Base-by-base conservation (phyloP, 2,329 filamentous ascomycete species). In the Thelonectria olida region DNA sequence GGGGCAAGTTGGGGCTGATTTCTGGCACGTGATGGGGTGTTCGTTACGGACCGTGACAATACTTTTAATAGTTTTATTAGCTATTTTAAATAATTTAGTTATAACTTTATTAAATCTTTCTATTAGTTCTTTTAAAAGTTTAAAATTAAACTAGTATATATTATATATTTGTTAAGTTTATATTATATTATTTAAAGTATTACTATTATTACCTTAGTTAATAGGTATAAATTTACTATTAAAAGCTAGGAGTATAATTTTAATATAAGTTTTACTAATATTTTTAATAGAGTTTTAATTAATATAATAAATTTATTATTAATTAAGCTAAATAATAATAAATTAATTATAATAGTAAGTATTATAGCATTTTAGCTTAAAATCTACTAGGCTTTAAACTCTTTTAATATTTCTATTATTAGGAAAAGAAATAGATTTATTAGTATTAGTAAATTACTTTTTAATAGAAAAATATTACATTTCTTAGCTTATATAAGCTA, bases 361-460 rank as follows among this genome's bases (percentile, higher is more conserved):
- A 10, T 22, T 27, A 22, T 20, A 4, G 5, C 12, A 7, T 7
- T 4, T 3, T 45, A 22, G 42, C 9, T 15, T 13, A 10, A 45
- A 3, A 10, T 45, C 8, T 45, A 45, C 13, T 10, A 12, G 5
- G 12, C 25, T 15, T n/a, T 45, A 4, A 10, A 45, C 22, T 9
- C 5, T 20, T 27, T 7, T n/a, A 13, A 22, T 5, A 7, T 25
- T 4, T 4, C 19, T 10, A 38, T 38, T 6, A 22, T 27, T 7
- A 50, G 56, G 4, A 42, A 42, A 3, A 49, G 56, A 23, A 27
- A 49, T n/a, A 42, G 50, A 8, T 25, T 36, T 44, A 50, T 54
- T n/a, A 50, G 56, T n/a, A 50, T 59, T 15, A 31, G 10, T 6
- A 50, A 50, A n/a, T 42, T 59, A n/a, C 41, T 59, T 5, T 34